Base-by-base conservation (phyloP, 1,139 yeast species). In the Kodamaea suecica region DNA sequence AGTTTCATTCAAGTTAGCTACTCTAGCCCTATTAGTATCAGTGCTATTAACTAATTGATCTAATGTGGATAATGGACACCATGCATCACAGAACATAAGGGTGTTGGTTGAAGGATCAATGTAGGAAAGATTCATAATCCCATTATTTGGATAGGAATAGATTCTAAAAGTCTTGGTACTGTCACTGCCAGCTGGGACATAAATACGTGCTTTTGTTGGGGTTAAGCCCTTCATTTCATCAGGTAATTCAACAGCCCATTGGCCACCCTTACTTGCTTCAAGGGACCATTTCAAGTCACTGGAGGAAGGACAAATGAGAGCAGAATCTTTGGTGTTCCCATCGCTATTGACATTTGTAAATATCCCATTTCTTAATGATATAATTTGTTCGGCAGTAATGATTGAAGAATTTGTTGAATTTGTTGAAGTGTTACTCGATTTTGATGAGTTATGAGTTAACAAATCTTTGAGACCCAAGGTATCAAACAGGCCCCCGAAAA, bases 61-160 rank as follows among this genome's bases (percentile, higher is more conserved):
- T 6, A 59, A 50, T 15, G 63, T 57, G 4, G 58, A 49, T 27
- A 84, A 59, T 0, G 97, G 95, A 57, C 98, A 92, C 73, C 77
- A 83, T 1, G 96, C 95, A 56, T 88, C 96, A 66, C 98, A 92
- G 44, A 60, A 63, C 4, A 63, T 53, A 5, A 76, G 34, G 19
- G 66, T 63, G 37, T 82, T 78, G 1, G 87, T 72, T 2, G 56
- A 47, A 3, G 95, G 95, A 52, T 90, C 94, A 23, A 84, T 64
- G 52, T 87, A 92, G 0, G 95, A 80, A 46, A 92, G 61, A 54
- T 92, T 92, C 95, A 92, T 84, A 43, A 90, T 90, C 47, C 97
- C 90, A 47, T 82, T 76, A 29, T 87, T 74, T 1, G 97, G 97
- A 38, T 74, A 66, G 0, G 96, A 79, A 34, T 84, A 65, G 14